Evolutionary conservation across 2,329 filamentous ascomycete genomes (phyloP), one percentile per base, ranked within the genome.

Genomic region (Aspergillus tanneri): DNA sequence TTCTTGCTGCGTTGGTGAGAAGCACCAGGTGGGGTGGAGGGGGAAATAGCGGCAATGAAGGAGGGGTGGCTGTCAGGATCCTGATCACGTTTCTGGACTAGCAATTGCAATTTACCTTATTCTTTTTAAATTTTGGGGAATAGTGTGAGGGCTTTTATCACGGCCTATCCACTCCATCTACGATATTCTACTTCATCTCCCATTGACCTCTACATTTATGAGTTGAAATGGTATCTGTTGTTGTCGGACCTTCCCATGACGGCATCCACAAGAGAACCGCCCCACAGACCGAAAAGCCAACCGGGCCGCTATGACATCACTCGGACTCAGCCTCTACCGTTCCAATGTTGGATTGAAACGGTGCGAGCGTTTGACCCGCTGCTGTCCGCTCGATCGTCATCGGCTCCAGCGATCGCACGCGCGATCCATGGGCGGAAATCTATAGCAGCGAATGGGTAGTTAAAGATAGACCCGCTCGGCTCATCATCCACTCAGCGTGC

Each of bases 341-440:
- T n/a, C n/a, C n/a, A n/a, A n/a, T n/a, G n/a, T n/a, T n/a, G 42
- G 45, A 42, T 45, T 50, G 49, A 63, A 64, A 62, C 56, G 49
- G 55, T 47, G 58, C 52, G 59, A 62, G 57, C 55, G 59, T 57
- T 65, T 61, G 62, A 57, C 54, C 59, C 60, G 44, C 47, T 25
- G 34, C 28, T 47, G 47, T 45, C 53, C 50, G 52, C 47, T 55
- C 49, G 58, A 62, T 65, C 63, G 58, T 65, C 62, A 66, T 66
- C 56, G 57, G 56, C 60, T 58, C 60, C 60, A 63, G 54, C 60
- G 58, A 63, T 66, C 62, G 60, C 35, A 57, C 48, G 50, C 56
- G 54, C 47, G 45, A 50, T 54, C 61, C 63, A 60, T 50, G 62
- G 60, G 48, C 49, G 49, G 54, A 55, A 60, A 46, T 44, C 38